Percentiles rank a stretch among this genome's conserved stretches.
These are phyloP conservation scores for Rhynchosporium agropyri DNA, from an alignment of 2,329 filamentous ascomycete genomes.

Conservation along the genomic window DNA sequence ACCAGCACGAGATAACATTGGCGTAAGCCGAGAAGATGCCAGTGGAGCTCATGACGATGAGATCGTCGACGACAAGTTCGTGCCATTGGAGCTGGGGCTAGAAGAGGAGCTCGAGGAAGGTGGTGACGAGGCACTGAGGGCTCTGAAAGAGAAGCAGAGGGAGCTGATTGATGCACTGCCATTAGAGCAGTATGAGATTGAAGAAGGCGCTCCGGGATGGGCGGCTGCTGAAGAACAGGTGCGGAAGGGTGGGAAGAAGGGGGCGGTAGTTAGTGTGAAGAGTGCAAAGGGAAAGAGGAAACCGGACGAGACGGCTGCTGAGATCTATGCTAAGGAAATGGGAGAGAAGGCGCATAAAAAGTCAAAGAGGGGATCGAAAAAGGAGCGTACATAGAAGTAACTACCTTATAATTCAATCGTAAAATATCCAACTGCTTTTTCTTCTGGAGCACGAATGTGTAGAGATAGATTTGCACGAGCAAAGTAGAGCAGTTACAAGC, in stretches of 20 bases:
- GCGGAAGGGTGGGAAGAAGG: slow-evolving; percentile 57
- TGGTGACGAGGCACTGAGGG: slow-evolving; percentile 72
- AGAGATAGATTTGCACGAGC: background rate
- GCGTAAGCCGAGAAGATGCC: slow-evolving; percentile 61
- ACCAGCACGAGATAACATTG: slow-evolving; percentile 58
- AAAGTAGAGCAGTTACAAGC: too few relatives aligned
- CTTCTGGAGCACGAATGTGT: background rate
- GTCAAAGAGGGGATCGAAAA: slow-evolving; percentile 52
- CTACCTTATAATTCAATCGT: slow-evolving; percentile 9
- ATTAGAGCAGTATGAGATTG: slow-evolving; percentile 77
- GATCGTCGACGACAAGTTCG: slow-evolving; percentile 64
- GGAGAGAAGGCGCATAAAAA: slow-evolving; percentile 57
- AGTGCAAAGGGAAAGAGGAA: slow-evolving; percentile 77
- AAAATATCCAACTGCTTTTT: slow-evolving; percentile 6
- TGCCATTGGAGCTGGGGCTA: slow-evolving; percentile 69
- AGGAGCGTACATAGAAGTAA: slow-evolving; percentile 24
- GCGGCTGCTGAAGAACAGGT: slow-evolving; percentile 77
- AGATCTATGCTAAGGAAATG: slow-evolving; percentile 64
- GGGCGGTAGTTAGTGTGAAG: slow-evolving; percentile 78
- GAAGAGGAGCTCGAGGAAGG: slow-evolving; percentile 85
- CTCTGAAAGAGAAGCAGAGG: slow-evolving; percentile 77
- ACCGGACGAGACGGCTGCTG: slow-evolving; percentile 58
- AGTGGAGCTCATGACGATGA: slow-evolving; percentile 71
- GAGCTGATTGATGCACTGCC: slow-evolving; percentile 89
- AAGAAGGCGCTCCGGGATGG: slow-evolving; percentile 64